Percentiles rank a stretch among this genome's conserved stretches.
Evolutionary conservation across 352 stramenopile genomes (phyloP).

Genomic region (Aphanomyces euteiches): DNA sequence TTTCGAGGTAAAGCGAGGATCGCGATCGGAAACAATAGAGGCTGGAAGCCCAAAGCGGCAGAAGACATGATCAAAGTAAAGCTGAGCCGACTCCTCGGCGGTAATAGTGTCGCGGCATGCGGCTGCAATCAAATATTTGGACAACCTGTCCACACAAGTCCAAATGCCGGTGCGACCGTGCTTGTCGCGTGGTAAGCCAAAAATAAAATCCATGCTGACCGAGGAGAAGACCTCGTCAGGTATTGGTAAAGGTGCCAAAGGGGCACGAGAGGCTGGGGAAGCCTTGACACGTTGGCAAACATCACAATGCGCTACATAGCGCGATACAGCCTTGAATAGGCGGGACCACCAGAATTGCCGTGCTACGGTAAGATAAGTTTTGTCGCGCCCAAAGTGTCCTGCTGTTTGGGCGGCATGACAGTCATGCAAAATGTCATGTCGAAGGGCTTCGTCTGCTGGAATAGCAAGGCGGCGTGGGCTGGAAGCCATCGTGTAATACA

Average conservation of each 20-base stretch:
- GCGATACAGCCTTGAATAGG: not conserved
- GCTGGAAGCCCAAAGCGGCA: not conserved
- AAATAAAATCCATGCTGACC: not conserved
- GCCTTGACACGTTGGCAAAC: not conserved
- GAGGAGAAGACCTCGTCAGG: not conserved
- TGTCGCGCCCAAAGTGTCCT: not conserved
- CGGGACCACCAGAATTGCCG: not conserved
- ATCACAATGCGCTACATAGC: not conserved
- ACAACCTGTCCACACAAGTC: not conserved
- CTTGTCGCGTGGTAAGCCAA: not conserved
- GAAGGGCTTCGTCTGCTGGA: not conserved
- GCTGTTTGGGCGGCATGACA: not conserved
- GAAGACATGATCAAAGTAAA: not conserved
- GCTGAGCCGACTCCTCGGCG: not conserved
- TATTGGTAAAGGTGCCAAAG: not conserved
- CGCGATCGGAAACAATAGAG: not conserved
- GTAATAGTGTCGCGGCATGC: no score
- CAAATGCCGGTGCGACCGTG: not conserved
- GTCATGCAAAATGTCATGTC: not conserved
- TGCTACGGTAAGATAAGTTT: not conserved
- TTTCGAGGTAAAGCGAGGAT: not conserved
- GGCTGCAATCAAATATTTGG: not conserved
- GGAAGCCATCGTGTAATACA: not conserved
- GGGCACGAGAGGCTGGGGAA: not conserved
- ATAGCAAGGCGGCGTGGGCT: not conserved